Base-by-base conservation (phyloP, 2,329 filamentous ascomycete species). In the Cladophialophora carrionii region DNA sequence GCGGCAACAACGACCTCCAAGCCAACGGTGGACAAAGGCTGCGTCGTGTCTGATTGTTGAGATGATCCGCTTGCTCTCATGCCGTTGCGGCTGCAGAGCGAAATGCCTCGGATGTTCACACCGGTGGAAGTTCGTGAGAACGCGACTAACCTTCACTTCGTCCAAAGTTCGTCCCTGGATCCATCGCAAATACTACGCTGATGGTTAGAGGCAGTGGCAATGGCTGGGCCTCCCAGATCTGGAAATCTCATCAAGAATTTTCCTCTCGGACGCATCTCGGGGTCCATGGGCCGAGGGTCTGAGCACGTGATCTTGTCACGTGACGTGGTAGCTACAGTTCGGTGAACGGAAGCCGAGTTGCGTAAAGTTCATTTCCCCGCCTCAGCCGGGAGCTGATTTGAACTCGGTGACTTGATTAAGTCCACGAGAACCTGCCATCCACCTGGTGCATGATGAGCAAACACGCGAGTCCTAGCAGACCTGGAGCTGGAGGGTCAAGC, bases 401-500 rank as follows among this genome's bases (percentile, higher is more conserved):
- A 12, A 20, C 29, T n/a, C 24, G 29, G 52, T 31, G 52, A 54
- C 46, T 59, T 43, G 6, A 26, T 59, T 59, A 37, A 51, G 43
- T 14, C n/a, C 7, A 22, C 26, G 26, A 29, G 3, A 29, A 29
- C 26, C 26, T 29, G 26, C 3, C 26, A 29, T 6, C 26, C 26
- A 22, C 3, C 34, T n/a, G 29, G n/a, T 29, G 48, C 56, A 48
- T 46, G 51, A 55, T 59, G 49, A 62, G 60, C 62, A 55, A 43
- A 63, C 56, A 46, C 53, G 51, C 55, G 37, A 55, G 43, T 26
- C 54, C 54, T 60, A 29, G 61, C 54, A 63, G 53, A 63, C 57
- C 54, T 46, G 54, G 54, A 43, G 53, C 29, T 43, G 31, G 46
- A 22, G 51, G 51, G 49, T 61, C 32, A 41, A 43, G 17, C 34